Evolutionary conservation across 768 basidiomycete genomes (phyloP).

Genomic region (Lactarius sp.): DNA sequence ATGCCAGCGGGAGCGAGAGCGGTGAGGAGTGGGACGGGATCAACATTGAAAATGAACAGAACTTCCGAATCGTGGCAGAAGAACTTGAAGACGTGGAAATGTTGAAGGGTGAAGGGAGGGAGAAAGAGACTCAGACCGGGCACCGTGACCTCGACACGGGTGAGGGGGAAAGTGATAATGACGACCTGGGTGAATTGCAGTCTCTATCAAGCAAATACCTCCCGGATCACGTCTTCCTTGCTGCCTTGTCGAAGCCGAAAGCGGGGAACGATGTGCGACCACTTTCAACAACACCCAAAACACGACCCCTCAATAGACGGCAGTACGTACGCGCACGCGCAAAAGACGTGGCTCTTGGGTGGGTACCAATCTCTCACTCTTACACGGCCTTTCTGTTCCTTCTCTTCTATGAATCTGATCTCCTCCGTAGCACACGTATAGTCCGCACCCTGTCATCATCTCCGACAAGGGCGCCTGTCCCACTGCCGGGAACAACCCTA

Average conservation of each 20-base stretch:
- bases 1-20: neutral
- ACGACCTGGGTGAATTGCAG: neutral
- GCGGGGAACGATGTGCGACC: neutral
- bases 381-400: neutral
- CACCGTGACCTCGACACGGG: neutral
- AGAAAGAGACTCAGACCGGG: neutral
- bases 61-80: neutral
- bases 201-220: slow-evolving; percentile 21
- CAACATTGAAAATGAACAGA: neutral
- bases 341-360: slow-evolving; percentile 26
- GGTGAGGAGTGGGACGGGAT: slow-evolving; percentile 20
- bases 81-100: slow-evolving; percentile 2
- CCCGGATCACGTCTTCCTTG: slow-evolving; percentile 23
- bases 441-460: slow-evolving; percentile 22
- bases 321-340: neutral
- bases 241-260: slow-evolving; percentile 10
- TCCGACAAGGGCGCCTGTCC: neutral
- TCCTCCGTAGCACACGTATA: slow-evolving; percentile 16
- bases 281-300: neutral
- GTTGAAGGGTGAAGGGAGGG: slow-evolving; percentile 9
- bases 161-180: neutral
- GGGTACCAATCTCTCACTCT: slow-evolving; percentile 3
- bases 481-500: slow-evolving; percentile 2
- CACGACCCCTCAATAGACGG: slow-evolving; percentile 10
- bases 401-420: slow-evolving; percentile 14